These are phyloP conservation scores for Populus hybrid DNA, from an alignment of 441 rosid species.

Conservation along the genomic window DNA sequence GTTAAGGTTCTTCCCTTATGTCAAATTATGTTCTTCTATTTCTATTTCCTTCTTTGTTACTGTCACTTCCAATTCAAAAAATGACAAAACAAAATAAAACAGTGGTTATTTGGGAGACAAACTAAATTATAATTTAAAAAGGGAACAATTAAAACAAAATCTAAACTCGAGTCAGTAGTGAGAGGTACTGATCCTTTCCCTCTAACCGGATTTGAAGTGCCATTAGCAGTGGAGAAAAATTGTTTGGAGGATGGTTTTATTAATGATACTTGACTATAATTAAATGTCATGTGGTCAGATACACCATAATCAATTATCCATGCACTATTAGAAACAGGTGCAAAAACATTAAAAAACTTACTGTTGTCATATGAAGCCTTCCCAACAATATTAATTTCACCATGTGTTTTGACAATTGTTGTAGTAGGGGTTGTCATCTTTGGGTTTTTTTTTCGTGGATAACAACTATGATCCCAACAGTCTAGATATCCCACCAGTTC, in stretches of 20 bases:
- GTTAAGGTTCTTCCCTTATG: constrained; percentile 8
- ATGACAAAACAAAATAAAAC: constrained; percentile 2
- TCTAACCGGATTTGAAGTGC: not conserved
- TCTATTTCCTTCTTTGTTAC: no score
- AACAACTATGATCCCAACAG: not conserved
- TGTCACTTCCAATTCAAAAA: not conserved
- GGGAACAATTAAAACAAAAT: not conserved
- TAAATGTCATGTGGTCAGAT: no score
- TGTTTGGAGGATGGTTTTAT: not conserved
- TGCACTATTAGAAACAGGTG: not conserved
- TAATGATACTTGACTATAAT: no score
- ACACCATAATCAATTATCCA: constrained; percentile 10
- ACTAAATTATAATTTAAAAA: not conserved
- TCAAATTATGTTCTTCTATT: constrained; percentile 3
- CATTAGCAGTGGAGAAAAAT: not conserved
- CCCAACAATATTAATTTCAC: rapidly evolving
- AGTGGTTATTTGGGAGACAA: not conserved
- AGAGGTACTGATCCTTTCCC: not conserved
- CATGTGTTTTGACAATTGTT: not conserved
- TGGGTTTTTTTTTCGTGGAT: not conserved
- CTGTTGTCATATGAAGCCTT: not conserved
- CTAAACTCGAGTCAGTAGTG: not conserved
- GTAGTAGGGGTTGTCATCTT: no score
- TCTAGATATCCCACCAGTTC: not conserved
- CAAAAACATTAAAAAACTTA: constrained; percentile 6